Evolutionary conservation across 2,329 filamentous ascomycete genomes (phyloP).

Genomic region (Ceratocystiopsis minuta): DNA sequence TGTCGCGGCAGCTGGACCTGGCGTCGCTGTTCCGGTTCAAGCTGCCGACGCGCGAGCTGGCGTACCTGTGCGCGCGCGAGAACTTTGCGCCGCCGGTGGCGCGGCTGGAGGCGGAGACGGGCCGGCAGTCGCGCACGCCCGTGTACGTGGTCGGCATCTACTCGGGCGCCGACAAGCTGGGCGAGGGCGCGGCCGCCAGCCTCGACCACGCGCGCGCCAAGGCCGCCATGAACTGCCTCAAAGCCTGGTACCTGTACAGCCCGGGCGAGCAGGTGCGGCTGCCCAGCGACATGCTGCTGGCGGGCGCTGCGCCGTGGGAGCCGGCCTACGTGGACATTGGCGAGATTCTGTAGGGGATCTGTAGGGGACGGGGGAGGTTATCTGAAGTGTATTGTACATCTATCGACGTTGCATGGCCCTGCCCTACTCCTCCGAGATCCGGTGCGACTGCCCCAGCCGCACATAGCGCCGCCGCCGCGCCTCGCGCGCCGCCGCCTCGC

Average conservation of each 20-base stretch:
- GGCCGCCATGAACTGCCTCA: constrained; percentile 71
- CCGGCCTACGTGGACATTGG: constrained; percentile 52
- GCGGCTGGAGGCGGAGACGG: constrained; percentile 77
- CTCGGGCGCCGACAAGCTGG: constrained; percentile 77
- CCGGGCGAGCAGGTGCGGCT: constrained; percentile 47
- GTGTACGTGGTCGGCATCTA: constrained; percentile 92
- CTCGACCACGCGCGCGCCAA: constrained; percentile 60
- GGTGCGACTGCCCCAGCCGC: constrained; percentile 30
- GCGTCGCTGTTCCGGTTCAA: constrained; percentile 67
- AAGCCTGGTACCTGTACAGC: constrained; percentile 92
- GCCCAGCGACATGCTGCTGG: constrained; percentile 50
- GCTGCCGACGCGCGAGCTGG: constrained; percentile 67
- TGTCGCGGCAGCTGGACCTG: constrained; percentile 62
- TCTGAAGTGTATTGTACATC: constrained; percentile 2
- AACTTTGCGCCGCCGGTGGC: constrained; percentile 78
- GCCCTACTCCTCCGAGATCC: constrained; percentile 35
- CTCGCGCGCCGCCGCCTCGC: constrained; percentile 13
- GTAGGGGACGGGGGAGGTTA: background rate
- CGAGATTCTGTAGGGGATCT: constrained; percentile 41
- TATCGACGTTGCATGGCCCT: no score
- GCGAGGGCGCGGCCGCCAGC: constrained; percentile 68
- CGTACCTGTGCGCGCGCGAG: constrained; percentile 69
- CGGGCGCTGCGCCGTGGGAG: constrained; percentile 44
- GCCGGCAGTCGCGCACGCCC: constrained; percentile 63
- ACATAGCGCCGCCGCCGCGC: constrained; percentile 28